A percentile compares a stretch with the other conserved stretches of the same genome.
phyloP scores from a whole-genome alignment of 2,329 filamentous ascomycete genomes.

The Aureobasidium sp. region DNA sequence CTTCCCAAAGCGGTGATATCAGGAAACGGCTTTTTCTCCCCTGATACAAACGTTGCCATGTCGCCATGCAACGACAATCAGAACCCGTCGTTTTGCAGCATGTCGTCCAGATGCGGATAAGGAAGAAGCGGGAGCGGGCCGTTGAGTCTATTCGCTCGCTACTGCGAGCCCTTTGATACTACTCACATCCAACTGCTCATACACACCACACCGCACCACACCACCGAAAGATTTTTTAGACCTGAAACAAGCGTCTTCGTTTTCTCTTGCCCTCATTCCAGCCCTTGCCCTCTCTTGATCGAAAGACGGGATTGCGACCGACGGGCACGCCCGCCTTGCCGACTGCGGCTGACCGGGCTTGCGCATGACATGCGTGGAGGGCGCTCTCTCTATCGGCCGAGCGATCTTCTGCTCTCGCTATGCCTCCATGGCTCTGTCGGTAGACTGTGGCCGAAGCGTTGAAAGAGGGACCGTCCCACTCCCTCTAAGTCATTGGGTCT shows the following conservation, averaged over 20 bases:
- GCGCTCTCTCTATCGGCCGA: neutral
- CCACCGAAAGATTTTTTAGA: neutral
- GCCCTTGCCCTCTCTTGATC: neutral
- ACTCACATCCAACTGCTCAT: neutral
- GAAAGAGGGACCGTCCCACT: neutral
- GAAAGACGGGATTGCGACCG: neutral
- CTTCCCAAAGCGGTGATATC: slow-evolving; percentile 2
- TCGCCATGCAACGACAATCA: slow-evolving; percentile 1
- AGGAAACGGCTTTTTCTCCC: neutral
- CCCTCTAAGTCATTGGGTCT: neutral
- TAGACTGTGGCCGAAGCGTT: neutral
- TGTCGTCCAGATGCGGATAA: neutral
- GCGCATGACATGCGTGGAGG: neutral
- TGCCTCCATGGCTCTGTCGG: neutral
- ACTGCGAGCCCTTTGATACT: neutral
- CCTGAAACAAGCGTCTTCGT: slow-evolving; percentile 6
- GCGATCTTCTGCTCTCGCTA: neutral
- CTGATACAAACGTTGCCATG: neutral
- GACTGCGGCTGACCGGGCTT: neutral
- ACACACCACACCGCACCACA: neutral
- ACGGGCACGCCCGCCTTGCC: neutral
- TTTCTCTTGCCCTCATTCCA: neutral
- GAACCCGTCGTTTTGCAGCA: neutral
- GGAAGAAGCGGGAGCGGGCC: slow-evolving; percentile 4
- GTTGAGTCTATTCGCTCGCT: slow-evolving; percentile 2